Evolutionary conservation across 2,329 filamentous ascomycete species (phyloP), one percentile per base, ranked within the genome.

Genomic region (Blastomyces emzantsi): DNA sequence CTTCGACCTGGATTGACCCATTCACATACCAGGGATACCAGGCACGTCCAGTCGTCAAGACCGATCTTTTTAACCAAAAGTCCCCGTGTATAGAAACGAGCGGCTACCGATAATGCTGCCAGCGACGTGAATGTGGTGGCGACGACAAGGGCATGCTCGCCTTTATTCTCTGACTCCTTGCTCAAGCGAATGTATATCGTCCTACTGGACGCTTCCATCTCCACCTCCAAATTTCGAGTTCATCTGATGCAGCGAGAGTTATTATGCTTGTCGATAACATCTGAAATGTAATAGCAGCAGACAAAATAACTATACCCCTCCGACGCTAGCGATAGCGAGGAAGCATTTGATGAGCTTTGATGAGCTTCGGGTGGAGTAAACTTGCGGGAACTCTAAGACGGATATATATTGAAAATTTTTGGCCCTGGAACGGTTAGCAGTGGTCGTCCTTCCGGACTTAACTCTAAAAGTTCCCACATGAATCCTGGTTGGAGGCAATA

Each of bases 11-110:
- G 15, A 39, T 54, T 13, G n/a, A 8, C 36, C 8, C 33, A 19
- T 19, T 19, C 19, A 43, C 70, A 61, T 68, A 75, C 71, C 28
- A 76, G 66, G 5, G 76, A 71, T 33, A 73, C 67, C 9, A 78
- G 19, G 56, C 78, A 74, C 33, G 70, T 71, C 69, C 74, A 75
- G 63, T 79, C 77, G 30, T 77, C 73, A 13, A 68, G 58, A 58
- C 72, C 72, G 62, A 75, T 69, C 47, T 76, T 72, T 64, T 72
- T 73, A 47, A 75, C 70, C 60, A 77, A 65, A 13, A 68, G 65
- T 2, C 68, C 66, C 61, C 74, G 67, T 9, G 77, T 78, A 64
- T 76, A 78, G 59, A 79, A 72, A 8, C 77, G 75, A n/a, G 76
- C 62, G 2, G 65, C 66, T n/a, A 77, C 73, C 54, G 78, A 72